Conservation (phyloP, 2,329 filamentous ascomycete genomes). For the Apiospora hydei region DNA sequence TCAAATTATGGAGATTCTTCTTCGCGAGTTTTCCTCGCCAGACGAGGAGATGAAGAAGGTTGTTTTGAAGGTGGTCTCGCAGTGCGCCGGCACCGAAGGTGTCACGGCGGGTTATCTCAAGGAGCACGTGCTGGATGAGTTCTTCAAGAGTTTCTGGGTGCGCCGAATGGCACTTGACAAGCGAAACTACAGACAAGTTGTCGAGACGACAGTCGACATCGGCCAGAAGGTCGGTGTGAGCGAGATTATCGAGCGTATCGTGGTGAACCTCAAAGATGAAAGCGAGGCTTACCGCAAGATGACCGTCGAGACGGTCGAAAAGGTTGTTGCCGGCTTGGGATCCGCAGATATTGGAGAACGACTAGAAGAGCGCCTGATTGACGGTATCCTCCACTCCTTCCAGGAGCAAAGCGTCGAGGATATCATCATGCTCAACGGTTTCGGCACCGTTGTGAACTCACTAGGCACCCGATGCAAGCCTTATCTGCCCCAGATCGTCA, state of each 20-base stretch:
- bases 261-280: conserved; percentile 96
- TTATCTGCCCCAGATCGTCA: conserved; percentile 95
- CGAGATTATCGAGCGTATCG: conserved; percentile 92
- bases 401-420: conserved; percentile 98
- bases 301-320: conserved; percentile 98
- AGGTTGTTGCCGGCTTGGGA: conserved; percentile 90
- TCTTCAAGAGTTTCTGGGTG: conserved; percentile 99
- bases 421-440: conserved; percentile 94
- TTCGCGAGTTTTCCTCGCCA: conserved; percentile 94
- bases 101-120: conserved; percentile 95
- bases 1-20: conserved; percentile 98
- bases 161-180: conserved; percentile 96
- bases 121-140: conserved; percentile 92
- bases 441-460: conserved; percentile 96
- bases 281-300: conserved; percentile 98
- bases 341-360: conserved; percentile 93
- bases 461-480: conserved; percentile 93
- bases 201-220: conserved; percentile 96
- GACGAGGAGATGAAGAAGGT: conserved; percentile 99
- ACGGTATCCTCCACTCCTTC: conserved; percentile 95
- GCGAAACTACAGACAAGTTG: conserved; percentile 96
- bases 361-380: conserved; percentile 90
- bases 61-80: conserved; percentile 94
- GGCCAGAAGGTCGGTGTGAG: conserved; percentile 97
- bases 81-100: conserved; percentile 92